Conservation (phyloP, 768 basidiomycete genomes). For the Hirschioporus abietinus region DNA sequence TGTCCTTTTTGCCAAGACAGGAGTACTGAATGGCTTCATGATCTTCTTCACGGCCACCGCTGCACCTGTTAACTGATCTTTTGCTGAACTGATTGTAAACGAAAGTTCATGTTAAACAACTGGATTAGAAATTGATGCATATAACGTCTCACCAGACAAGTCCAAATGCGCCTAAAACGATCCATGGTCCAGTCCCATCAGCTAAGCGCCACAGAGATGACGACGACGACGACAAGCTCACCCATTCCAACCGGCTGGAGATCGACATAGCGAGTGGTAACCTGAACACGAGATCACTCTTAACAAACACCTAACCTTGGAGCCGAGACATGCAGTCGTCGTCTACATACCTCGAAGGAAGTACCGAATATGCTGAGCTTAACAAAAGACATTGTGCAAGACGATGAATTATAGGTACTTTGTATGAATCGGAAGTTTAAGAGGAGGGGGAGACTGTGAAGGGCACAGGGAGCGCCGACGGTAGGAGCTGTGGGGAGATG, state of each 20-base stretch:
- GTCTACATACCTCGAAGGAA: conserved; percentile 75
- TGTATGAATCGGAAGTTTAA: neutral
- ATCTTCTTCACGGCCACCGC: conserved; percentile 99
- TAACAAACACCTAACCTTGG: neutral
- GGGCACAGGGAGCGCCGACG: neutral
- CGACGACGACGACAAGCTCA: conserved; percentile 32
- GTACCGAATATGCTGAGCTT: conserved; percentile 99
- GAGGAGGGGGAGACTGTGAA: neutral
- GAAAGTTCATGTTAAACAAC: conserved; percentile 4
- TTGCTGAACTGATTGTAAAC: conserved; percentile 67
- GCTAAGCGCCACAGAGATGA: conserved; percentile 17
- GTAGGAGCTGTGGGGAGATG: neutral
- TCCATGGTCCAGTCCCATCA: conserved; percentile 6
- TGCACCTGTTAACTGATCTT: conserved; percentile 89
- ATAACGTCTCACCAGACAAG: conserved; percentile 73
- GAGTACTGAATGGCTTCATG: conserved; percentile 99
- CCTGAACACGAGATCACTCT: conserved; percentile 43
- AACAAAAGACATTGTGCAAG: conserved; percentile 75
- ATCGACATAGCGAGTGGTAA: conserved; percentile 98
- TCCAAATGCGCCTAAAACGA: conserved; percentile 87
- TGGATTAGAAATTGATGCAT: conserved; percentile 18
- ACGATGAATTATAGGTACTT: neutral
- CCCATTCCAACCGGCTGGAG: conserved; percentile 99
- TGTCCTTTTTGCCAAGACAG: conserved; percentile 95
- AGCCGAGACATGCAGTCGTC: conserved; percentile 8